Percentiles rank a stretch among this genome's conserved stretches.
Evolutionary conservation across 2,329 filamentous ascomycete genomes (phyloP).

Genomic region (Trichoderma sp.): DNA sequence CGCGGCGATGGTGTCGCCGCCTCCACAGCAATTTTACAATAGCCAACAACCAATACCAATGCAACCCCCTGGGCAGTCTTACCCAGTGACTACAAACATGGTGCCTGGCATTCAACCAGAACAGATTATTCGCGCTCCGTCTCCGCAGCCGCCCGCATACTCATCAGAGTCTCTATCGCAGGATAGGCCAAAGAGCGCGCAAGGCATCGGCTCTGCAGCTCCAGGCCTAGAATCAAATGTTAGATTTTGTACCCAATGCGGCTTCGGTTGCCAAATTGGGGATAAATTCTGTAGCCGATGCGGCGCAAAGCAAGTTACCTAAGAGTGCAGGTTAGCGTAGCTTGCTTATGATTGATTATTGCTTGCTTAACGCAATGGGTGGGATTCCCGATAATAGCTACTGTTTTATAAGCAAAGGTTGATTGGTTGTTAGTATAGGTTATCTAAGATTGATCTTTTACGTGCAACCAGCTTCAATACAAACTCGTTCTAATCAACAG

Average conservation of each 20-base stretch:
- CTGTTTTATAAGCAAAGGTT: background rate
- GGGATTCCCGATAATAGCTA: background rate
- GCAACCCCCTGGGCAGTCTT: background rate
- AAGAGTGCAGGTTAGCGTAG: background rate
- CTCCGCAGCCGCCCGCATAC: background rate
- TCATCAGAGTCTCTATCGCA: background rate
- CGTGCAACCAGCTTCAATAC: background rate
- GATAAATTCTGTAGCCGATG: background rate
- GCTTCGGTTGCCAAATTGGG: background rate
- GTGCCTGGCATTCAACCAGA: background rate
- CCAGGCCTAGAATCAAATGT: background rate
- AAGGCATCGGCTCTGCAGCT: background rate
- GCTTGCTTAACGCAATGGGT: background rate
- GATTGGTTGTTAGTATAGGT: background rate
- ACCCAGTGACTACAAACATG: background rate
- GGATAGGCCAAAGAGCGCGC: background rate
- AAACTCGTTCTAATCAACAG: background rate
- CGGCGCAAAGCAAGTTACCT: background rate
- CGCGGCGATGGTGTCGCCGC: background rate
- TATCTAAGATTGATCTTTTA: background rate
- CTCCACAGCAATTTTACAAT: background rate
- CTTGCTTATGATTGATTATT: background rate
- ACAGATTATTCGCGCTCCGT: background rate
- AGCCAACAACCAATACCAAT: background rate
- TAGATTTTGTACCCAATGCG: conserved; percentile 3